Evolutionary conservation across 345 rosid genomes (phyloP), one percentile per base, ranked within the genome.

Genomic region (Eucalyptus lansdowneana): DNA sequence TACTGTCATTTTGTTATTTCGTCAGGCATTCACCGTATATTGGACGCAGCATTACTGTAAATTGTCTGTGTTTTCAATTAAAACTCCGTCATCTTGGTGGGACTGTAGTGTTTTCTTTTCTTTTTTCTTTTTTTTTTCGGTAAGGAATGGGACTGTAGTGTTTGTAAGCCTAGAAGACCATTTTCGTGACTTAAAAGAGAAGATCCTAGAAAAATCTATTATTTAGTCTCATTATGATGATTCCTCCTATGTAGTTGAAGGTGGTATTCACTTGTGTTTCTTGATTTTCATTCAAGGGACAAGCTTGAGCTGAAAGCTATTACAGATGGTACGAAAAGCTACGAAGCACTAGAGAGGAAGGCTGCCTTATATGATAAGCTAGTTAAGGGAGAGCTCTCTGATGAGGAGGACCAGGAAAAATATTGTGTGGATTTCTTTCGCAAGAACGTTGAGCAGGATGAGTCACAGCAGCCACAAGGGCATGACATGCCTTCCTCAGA

Each of bases 271-370:
- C 47, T 37, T 17, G 60, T 47, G 51, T 58, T 65, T 85, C 87
- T 17, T 51, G 89, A 88, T 50, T 90, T 90, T 54, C 27, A 60
- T 92, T 27, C 87, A 96, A 96, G 99, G 95, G 99, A 98, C 89
- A 96, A 98, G 94, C 95, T 97, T 4, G 99, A 98, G 94, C 92
- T 94, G 54, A 98, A 97, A 93, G 99, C 98, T 34, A 94, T 94
- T 6, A 93, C 93, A 4, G 98, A 97, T 88, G 99, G 99, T 67
- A 91, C 97, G 29, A 94, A 89, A 8, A 96, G 98, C 93, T 97
- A 96, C 49, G 98, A 98, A 3, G 99, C 99, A 47, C 91, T 98
- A 93, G 98, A 96, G 93, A 98, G 88, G 94, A 98, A 98, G 91
- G 99, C 99, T 11, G 94, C 91, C 89, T 91, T 98, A 56, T 98